These are phyloP conservation scores for Coniochaeta ligniaria DNA, from an alignment of 2,329 filamentous ascomycete genomes.

Conservation along the genomic window DNA sequence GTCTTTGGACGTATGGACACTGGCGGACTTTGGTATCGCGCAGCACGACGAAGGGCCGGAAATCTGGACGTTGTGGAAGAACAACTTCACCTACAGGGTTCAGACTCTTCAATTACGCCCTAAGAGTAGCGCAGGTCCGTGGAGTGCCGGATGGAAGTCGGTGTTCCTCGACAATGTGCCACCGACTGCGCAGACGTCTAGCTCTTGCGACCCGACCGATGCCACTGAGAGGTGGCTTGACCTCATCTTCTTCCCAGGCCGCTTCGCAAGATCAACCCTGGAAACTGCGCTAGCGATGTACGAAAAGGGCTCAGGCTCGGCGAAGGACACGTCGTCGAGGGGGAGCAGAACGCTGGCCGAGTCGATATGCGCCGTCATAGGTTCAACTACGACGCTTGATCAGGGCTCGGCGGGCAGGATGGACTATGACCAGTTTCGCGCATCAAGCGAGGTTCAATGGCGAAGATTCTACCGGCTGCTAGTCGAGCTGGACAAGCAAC, in stretches of 20 bases:
- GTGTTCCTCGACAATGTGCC: constrained; percentile 54
- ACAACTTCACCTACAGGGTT: constrained; percentile 70
- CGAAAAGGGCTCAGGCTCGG: constrained; percentile 50
- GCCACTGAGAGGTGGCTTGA: constrained; percentile 79
- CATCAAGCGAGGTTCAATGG: constrained; percentile 77
- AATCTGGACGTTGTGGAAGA: constrained; percentile 78
- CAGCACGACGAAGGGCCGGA: constrained; percentile 41
- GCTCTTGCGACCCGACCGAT: constrained; percentile 59
- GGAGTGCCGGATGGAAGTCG: constrained; percentile 64
- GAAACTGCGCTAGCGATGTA: constrained; percentile 81
- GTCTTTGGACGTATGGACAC: constrained; percentile 69
- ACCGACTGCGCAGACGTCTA: constrained; percentile 48
- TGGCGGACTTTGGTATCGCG: constrained; percentile 67
- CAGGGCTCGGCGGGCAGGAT: constrained; percentile 55
- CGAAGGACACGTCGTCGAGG: constrained; percentile 30
- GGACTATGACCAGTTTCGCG: constrained; percentile 69
- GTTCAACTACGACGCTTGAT: constrained; percentile 59
- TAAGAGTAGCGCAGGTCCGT: constrained; percentile 53
- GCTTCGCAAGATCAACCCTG: constrained; percentile 71
- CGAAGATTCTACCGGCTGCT: constrained; percentile 81
- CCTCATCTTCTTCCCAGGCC: constrained; percentile 74
- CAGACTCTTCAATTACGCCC: constrained; percentile 67
- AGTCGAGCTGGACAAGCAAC: constrained; percentile 76
- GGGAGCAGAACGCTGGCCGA: constrained; percentile 60
- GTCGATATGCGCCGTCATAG: constrained; percentile 66